phyloP scores from a whole-genome alignment of 495 filamentous ascomycete species.

The Talaromyces borbonicus region DNA sequence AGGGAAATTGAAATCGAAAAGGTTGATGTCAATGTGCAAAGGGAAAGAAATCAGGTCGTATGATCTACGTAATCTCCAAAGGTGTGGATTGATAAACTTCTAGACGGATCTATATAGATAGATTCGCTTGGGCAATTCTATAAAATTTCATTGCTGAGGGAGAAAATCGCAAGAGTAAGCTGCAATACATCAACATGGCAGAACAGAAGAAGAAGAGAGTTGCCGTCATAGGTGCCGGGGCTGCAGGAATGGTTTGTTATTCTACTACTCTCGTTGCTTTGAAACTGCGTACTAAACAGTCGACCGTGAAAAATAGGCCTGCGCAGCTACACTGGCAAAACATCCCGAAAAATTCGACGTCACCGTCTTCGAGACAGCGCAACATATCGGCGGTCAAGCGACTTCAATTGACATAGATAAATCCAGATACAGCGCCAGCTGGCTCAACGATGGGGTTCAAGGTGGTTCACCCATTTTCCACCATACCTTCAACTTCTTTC shows the following conservation, averaged over 20 bases:
- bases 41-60: background rate
- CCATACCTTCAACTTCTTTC: slow-evolving; percentile 73
- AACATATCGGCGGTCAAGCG: slow-evolving; percentile 71
- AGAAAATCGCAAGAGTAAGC: background rate
- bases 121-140: too few species aligned
- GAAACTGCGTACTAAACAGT: slow-evolving; percentile 7
- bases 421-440: slow-evolving; percentile 53
- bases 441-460: slow-evolving; percentile 82
- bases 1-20: too few species aligned
- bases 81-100: too few species aligned
- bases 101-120: too few species aligned
- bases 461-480: slow-evolving; percentile 72
- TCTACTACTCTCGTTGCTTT: background rate
- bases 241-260: slow-evolving; percentile 48
- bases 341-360: slow-evolving; percentile 67
- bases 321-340: slow-evolving; percentile 61
- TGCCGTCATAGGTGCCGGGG: slow-evolving; percentile 53
- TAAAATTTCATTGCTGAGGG: too few species aligned
- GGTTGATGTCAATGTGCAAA: background rate
- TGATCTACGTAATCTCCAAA: too few species aligned
- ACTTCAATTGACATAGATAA: slow-evolving; percentile 67
- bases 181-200: background rate
- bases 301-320: slow-evolving; percentile 60
- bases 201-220: slow-evolving; percentile 32
- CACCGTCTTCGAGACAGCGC: slow-evolving; percentile 58